These are phyloP conservation scores for Colletotrichum sp. DNA, from an alignment of 2,329 filamentous ascomycete genomes.

Conservation along the genomic window DNA sequence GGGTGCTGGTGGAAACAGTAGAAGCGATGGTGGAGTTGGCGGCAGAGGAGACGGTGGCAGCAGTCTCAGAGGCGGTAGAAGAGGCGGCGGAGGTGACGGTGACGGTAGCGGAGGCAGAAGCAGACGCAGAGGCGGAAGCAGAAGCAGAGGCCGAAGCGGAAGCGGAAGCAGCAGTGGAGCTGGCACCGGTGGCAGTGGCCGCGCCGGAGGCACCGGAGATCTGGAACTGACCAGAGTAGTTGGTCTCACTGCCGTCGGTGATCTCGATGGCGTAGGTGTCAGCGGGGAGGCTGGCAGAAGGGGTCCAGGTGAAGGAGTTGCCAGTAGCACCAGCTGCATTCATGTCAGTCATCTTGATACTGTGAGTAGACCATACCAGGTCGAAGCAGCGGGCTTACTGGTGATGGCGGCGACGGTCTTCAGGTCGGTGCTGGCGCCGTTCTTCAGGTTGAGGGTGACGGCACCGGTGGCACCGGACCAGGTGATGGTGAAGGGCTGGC, in stretches of 20 bases:
- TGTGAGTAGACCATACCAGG: neutral
- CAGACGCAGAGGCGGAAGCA: slow-evolving; percentile 4
- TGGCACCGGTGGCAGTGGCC: slow-evolving; percentile 13
- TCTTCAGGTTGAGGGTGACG: slow-evolving; percentile 47
- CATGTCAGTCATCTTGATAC: neutral
- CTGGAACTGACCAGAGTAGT: slow-evolving; percentile 49
- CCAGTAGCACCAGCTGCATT: slow-evolving; percentile 36
- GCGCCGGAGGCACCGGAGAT: slow-evolving; percentile 29
- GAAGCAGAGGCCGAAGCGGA: slow-evolving; percentile 20
- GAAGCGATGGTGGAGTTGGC: slow-evolving; percentile 5
- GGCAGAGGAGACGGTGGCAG: slow-evolving; percentile 16
- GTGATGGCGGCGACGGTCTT: slow-evolving; percentile 36
- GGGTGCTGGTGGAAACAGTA: slow-evolving; percentile 19
- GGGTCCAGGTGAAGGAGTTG: slow-evolving; percentile 42
- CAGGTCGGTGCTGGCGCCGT: slow-evolving; percentile 40
- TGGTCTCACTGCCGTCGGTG: slow-evolving; percentile 39
- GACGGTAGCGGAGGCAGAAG: slow-evolving; percentile 17
- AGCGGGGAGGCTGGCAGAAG: slow-evolving; percentile 36
- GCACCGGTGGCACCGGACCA: slow-evolving; percentile 45
- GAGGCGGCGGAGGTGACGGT: slow-evolving; percentile 22
- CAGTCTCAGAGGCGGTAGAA: slow-evolving; percentile 12
- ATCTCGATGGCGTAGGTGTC: slow-evolving; percentile 53
- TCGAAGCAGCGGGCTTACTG: slow-evolving; percentile 33
- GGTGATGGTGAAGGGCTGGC: slow-evolving; percentile 46
- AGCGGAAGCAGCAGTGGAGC: slow-evolving; percentile 13